A percentile compares a stretch with the other conserved stretches of the same genome.
phyloP scores from a whole-genome alignment of 129 eudicot genomes.

The Scalesia atractyloides region DNA sequence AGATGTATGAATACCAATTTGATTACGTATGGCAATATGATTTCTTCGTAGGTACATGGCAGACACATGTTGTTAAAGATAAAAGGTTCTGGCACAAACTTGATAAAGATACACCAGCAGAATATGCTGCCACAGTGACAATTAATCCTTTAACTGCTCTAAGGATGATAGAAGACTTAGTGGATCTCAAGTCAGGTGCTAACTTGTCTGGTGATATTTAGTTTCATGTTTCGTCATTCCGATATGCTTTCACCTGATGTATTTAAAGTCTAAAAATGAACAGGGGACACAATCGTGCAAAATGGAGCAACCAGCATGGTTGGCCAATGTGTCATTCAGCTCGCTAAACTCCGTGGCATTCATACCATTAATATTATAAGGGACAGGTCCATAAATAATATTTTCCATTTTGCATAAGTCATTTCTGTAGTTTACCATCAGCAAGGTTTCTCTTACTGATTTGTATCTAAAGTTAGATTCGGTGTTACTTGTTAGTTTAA shows the following conservation, averaged over 20 bases:
- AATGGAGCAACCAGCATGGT: conserved; percentile 98
- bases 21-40: background rate
- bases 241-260: conserved; percentile 17
- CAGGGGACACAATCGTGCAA: conserved; percentile 94
- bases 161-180: conserved; percentile 80
- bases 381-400: conserved; percentile 61
- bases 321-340: conserved; percentile 96
- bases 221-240: background rate
- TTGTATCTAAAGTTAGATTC: background rate
- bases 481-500: conserved; percentile 15
- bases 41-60: conserved; percentile 68
- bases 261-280: background rate
- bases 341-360: conserved; percentile 71
- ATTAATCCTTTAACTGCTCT: conserved; percentile 87
- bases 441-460: background rate
- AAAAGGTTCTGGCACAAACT: conserved; percentile 78
- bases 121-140: conserved; percentile 83
- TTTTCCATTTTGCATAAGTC: background rate
- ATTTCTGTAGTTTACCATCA: background rate
- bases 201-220: background rate
- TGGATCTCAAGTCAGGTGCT: conserved; percentile 70
- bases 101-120: conserved; percentile 57
- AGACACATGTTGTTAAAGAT: conserved; percentile 78
- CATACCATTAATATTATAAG: conserved; percentile 77
- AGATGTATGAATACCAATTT: background rate